These are phyloP conservation scores for Claviceps sp. DNA, from an alignment of 2,329 filamentous ascomycete species.

Conservation along the genomic window DNA sequence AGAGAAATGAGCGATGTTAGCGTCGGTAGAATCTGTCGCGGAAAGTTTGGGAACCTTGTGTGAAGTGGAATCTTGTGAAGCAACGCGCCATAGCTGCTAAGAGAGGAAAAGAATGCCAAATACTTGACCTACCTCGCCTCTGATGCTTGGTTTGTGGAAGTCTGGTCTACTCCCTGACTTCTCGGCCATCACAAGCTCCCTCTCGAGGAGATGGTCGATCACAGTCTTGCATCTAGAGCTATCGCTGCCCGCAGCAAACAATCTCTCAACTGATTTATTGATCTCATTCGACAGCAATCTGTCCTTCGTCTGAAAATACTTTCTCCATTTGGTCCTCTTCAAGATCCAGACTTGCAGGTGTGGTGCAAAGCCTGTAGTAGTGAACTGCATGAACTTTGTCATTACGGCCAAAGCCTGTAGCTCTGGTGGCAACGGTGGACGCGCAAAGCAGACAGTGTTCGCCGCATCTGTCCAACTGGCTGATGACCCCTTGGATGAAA, in stretches of 20 bases:
- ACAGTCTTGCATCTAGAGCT: not conserved
- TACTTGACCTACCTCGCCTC: slow-evolving; percentile 15
- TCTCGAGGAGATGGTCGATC: not conserved
- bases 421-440: not conserved
- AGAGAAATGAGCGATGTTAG: not conserved
- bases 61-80: not conserved
- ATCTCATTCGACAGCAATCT: slow-evolving; percentile 5
- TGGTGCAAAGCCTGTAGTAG: not conserved
- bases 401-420: not conserved
- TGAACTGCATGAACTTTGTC: not conserved
- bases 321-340: slow-evolving; percentile 4
- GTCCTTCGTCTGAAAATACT: slow-evolving; percentile 2
- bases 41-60: no score
- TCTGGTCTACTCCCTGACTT: slow-evolving; percentile 16
- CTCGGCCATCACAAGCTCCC: slow-evolving; percentile 10
- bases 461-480: not conserved
- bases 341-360: slow-evolving; percentile 16
- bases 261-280: not conserved
- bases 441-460: not conserved
- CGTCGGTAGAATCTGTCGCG: not conserved
- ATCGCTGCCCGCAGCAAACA: not conserved
- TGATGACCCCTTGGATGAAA: not conserved
- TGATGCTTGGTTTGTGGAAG: slow-evolving; percentile 16
- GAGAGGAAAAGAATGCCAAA: not conserved
- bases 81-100: not conserved